These are phyloP conservation scores for Haplographium delicatum DNA, from an alignment of 495 filamentous ascomycete genomes.

Conservation along the genomic window DNA sequence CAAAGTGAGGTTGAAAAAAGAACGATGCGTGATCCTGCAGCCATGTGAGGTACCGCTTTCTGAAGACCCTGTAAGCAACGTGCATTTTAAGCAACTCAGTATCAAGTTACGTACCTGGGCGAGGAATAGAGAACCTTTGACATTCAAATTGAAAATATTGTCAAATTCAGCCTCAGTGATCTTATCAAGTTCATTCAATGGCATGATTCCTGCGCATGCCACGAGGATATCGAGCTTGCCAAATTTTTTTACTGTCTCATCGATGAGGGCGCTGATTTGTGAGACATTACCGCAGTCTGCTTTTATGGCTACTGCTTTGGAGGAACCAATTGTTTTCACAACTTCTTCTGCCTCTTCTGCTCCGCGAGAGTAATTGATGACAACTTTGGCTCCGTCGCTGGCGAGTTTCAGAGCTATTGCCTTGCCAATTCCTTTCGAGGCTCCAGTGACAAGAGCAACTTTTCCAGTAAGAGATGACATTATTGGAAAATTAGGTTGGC, in stretches of 20 bases:
- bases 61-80: constrained; percentile 25
- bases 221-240: constrained; percentile 64
- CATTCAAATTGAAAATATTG: constrained; percentile 48
- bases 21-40: constrained; percentile 49
- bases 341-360: constrained; percentile 47
- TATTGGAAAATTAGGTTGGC: neutral
- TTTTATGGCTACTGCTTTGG: constrained; percentile 51
- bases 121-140: constrained; percentile 65
- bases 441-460: constrained; percentile 61
- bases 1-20: constrained; percentile 54
- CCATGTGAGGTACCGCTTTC: constrained; percentile 60
- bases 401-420: constrained; percentile 51
- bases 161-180: constrained; percentile 59
- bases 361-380: constrained; percentile 58
- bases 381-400: constrained; percentile 54
- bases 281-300: constrained; percentile 56
- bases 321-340: constrained; percentile 46
- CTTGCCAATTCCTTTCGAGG: constrained; percentile 61
- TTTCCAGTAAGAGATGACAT: constrained; percentile 43
- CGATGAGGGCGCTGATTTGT: constrained; percentile 58
- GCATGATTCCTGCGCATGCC: constrained; percentile 53
- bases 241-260: constrained; percentile 53
- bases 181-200: constrained; percentile 47
- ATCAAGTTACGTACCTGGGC: constrained; percentile 38
- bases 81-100: neutral